Base-by-base conservation (phyloP, 2,329 filamentous ascomycete species). In the Neopestalotiopsis clavispora region DNA sequence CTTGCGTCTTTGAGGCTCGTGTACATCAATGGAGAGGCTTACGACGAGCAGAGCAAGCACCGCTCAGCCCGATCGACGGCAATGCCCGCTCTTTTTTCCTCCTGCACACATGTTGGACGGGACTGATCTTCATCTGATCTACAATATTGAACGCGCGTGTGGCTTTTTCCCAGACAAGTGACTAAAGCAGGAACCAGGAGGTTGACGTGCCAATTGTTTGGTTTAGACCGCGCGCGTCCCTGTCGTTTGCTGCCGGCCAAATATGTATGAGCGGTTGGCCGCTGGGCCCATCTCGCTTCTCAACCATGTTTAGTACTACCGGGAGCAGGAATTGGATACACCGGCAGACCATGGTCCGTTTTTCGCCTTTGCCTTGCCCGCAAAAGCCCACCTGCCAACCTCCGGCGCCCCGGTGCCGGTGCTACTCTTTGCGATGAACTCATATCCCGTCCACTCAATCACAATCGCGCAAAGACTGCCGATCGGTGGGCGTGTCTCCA, bases 1-100 rank as follows among this genome's bases (percentile, higher is more conserved):
- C 17, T 52, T 52, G 45, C n/a, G 14, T 52, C 23, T 28, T 28
- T 7, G 45, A 20, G 45, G n/a, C 45, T 14, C 9, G 17, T 52
- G 45, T n/a, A 52, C 45, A 52, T 52, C 45, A 52, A 52, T 52
- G 45, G 45, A 52, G 45, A 52, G 45, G 45, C 45, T 52, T 23
- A 52, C 45, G 45, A 17, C n/a, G 45, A 52, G 42, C 14, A 14
- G 17, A 52, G 45, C 45, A 52, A 17, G 9, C 20, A 9, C 14
- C 34, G 6, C 45, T 52, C 17, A 52, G 45, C 45, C 23, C 17
- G 45, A 52, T 52, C 45, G 45, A 52, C 45, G n/a, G 45, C n/a
- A 20, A 52, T n/a, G 45, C 45, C 45, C 45, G 45, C 45, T 52
- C 20, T 20, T 52, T 52, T 52, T 28, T 4, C 23, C 23, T 28